A percentile compares a stretch with the other conserved stretches of the same genome.
Conservation (phyloP, 495 filamentous ascomycete genomes). For the Cladorrhinum samala region DNA sequence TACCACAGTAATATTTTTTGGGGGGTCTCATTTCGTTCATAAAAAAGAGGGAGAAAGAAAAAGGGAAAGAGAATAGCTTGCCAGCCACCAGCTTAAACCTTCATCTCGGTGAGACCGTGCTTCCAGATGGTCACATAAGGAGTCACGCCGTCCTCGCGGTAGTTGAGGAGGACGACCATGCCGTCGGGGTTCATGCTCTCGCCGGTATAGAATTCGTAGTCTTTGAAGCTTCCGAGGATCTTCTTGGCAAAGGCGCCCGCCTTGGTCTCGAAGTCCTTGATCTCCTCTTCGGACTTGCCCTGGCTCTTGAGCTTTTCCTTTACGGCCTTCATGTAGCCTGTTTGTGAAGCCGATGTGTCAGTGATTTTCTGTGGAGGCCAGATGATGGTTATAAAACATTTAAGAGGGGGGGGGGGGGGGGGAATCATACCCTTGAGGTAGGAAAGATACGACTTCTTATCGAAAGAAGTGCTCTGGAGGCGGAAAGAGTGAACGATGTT, state of each 20-base stretch:
- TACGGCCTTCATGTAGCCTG: slow-evolving; percentile 87
- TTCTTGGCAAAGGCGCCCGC: slow-evolving; percentile 65
- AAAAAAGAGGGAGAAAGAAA: not conserved
- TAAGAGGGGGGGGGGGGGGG: not conserved
- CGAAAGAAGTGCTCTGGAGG: slow-evolving; percentile 65
- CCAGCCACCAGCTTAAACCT: slow-evolving; percentile 66
- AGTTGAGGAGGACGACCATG: slow-evolving; percentile 95
- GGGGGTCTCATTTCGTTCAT: slow-evolving; percentile 1
- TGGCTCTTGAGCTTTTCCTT: slow-evolving; percentile 59
- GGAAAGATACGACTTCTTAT: slow-evolving; percentile 74
- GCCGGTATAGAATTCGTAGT: slow-evolving; percentile 91
- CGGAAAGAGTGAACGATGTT: slow-evolving; percentile 93
- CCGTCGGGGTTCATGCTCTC: slow-evolving; percentile 85
- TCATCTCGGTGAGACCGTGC: slow-evolving; percentile 82
- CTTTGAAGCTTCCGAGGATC: slow-evolving; percentile 83
- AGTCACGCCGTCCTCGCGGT: slow-evolving; percentile 90
- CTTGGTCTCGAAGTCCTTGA: slow-evolving; percentile 71
- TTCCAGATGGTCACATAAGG: slow-evolving; percentile 92
- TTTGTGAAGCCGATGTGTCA: not conserved
- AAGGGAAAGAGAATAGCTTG: not conserved
- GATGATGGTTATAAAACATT: not conserved
- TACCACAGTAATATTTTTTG: not conserved
- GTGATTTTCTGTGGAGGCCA: not conserved
- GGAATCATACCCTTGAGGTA: slow-evolving; percentile 71
- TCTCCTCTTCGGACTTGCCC: slow-evolving; percentile 53